phyloP scores from a whole-genome alignment of 129 eudicot species.

The Pulicaria dysenterica region DNA sequence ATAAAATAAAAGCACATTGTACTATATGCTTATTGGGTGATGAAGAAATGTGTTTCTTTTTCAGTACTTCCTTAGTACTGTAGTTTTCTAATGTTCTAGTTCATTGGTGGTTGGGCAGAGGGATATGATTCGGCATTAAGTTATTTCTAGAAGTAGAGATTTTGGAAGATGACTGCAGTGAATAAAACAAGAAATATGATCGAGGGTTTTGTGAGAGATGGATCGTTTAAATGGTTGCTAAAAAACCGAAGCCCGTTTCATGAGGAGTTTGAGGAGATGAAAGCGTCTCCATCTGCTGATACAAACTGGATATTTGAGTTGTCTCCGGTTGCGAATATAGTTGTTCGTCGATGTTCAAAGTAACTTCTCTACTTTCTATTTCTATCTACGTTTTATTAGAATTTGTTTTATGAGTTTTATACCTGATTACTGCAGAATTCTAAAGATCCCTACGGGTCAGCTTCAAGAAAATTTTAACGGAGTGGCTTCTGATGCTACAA shows the following conservation, averaged over 20 bases:
- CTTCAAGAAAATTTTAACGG: constrained; percentile 68
- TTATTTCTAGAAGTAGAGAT: constrained; percentile 6
- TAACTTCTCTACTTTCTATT: constrained; percentile 34
- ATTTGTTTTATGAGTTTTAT: neutral
- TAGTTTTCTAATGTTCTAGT: neutral
- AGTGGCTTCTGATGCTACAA: constrained; percentile 63
- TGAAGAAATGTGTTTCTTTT: neutral
- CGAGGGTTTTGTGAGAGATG: constrained; percentile 73
- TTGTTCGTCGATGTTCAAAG: constrained; percentile 85
- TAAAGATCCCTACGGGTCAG: constrained; percentile 51
- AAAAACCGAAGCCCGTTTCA: constrained; percentile 46
- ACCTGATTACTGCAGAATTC: constrained; percentile 58
- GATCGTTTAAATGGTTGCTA: constrained; percentile 77
- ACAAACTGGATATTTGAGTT: constrained; percentile 67
- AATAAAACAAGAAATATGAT: constrained; percentile 71
- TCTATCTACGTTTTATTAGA: neutral
- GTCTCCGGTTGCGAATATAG: constrained; percentile 72
- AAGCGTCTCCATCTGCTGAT: constrained; percentile 58
- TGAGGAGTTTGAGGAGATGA: constrained; percentile 75
- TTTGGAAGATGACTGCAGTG: constrained; percentile 57
- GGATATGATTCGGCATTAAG: constrained; percentile 4
- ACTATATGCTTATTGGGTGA: neutral
- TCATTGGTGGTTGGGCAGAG: constrained; percentile 5
- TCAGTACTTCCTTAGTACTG: neutral
- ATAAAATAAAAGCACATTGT: neutral